Conservation (phyloP, 768 basidiomycete genomes). For the Porpolomopsis calyptriformis region DNA sequence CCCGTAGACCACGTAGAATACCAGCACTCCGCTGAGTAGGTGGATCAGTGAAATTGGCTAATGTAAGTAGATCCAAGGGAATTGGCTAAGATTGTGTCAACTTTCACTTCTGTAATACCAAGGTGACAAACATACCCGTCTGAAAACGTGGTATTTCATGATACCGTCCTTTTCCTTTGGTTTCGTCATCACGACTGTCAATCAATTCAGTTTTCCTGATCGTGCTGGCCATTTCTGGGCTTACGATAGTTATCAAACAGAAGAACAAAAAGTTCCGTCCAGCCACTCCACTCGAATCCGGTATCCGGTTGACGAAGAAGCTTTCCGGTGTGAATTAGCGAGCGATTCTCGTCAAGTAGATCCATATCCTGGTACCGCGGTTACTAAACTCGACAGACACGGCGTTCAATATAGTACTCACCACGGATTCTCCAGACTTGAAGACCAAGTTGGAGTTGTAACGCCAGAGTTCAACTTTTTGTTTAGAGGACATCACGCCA, state of each 20-base stretch:
- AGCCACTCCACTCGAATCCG: conserved; percentile 79
- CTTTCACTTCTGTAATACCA: background rate
- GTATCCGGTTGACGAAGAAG: conserved; percentile 81
- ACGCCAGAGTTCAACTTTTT: conserved; percentile 84
- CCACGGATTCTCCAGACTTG: conserved; percentile 66
- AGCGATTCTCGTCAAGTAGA: conserved; percentile 69
- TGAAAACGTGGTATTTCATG: conserved; percentile 69
- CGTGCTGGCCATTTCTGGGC: too few relatives aligned
- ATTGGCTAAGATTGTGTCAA: conserved; percentile 53
- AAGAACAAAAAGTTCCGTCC: conserved; percentile 83
- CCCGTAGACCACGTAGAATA: conserved; percentile 54
- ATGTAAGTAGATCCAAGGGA: conserved; percentile 79
- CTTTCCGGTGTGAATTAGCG: conserved; percentile 74
- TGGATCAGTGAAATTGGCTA: conserved; percentile 74
- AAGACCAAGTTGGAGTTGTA: conserved; percentile 72
- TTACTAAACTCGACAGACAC: background rate
- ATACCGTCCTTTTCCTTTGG: conserved; percentile 66
- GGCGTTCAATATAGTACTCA: conserved; percentile 18
- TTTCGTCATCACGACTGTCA: conserved; percentile 83
- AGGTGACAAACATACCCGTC: conserved; percentile 42
- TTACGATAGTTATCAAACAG: conserved; percentile 92
- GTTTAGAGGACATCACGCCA: conserved; percentile 74
- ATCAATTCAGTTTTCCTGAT: background rate
- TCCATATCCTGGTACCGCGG: conserved; percentile 62
- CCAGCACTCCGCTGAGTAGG: conserved; percentile 67